These are phyloP conservation scores for Favolaschia claudopus DNA, from an alignment of 768 basidiomycete genomes.

Conservation along the genomic window DNA sequence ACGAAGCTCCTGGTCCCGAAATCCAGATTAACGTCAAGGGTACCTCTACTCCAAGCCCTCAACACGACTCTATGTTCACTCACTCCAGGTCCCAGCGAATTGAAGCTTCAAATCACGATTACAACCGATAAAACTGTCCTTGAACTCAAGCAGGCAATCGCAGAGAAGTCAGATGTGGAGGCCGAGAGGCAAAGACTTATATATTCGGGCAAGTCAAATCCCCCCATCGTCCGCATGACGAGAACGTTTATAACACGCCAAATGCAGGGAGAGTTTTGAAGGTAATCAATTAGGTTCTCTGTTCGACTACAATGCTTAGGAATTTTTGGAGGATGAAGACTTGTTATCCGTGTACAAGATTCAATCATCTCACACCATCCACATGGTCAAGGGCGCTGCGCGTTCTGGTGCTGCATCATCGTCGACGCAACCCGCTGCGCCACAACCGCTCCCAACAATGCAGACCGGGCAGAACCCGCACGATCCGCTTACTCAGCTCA, in stretches of 20 bases:
- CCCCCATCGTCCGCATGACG: neutral
- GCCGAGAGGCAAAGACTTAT: conserved; percentile 91
- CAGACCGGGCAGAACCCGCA: conserved; percentile 90
- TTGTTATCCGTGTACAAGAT: conserved; percentile 87
- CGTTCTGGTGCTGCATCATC: conserved; percentile 54
- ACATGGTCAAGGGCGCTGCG: conserved; percentile 90
- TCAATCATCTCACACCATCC: conserved; percentile 85
- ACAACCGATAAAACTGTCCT: conserved; percentile 82
- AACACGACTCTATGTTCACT: neutral
- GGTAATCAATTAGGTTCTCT: conserved; percentile 42
- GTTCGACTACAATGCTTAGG: conserved; percentile 4
- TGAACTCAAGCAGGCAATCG: conserved; percentile 92
- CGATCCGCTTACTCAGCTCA: conserved; percentile 86
- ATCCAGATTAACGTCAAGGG: conserved; percentile 79
- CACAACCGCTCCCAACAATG: conserved; percentile 83
- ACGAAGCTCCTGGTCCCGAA: conserved; percentile 51
- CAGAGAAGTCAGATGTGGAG: conserved; percentile 83
- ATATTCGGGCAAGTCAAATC: conserved; percentile 73
- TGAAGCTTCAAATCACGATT: conserved; percentile 91
- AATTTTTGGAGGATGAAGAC: conserved; percentile 75
- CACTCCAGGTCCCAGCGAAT: conserved; percentile 80
- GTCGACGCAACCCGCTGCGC: conserved; percentile 46
- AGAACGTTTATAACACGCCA: neutral
- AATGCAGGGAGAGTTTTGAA: conserved; percentile 76
- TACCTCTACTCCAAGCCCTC: conserved; percentile 27